Percentiles rank a stretch among this genome's conserved stretches.
Conservation (phyloP, 495 filamentous ascomycete genomes). For the Aspergillus sclerotiicarbonarius region DNA sequence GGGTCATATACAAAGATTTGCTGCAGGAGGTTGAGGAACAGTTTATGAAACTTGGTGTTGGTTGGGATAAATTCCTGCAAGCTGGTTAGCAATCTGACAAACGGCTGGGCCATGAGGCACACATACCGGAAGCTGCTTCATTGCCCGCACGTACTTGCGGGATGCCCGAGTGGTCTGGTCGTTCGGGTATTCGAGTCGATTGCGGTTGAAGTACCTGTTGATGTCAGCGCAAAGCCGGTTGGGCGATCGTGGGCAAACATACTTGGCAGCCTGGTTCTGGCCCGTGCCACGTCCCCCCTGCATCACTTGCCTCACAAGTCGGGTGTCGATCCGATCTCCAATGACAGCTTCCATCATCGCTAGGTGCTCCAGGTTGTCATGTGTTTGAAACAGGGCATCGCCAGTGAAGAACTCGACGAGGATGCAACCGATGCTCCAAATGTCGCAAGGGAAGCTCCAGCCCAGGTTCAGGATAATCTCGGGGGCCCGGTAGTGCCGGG, state of each 20-base stretch:
- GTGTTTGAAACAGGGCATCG: conserved; percentile 95
- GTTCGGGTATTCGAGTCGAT: conserved; percentile 84
- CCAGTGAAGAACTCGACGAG: conserved; percentile 99
- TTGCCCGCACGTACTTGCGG: conserved; percentile 88
- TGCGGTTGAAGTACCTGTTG: conserved; percentile 77
- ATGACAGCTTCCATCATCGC: conserved; percentile 99
- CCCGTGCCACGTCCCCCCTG: conserved; percentile 60
- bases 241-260: conserved; percentile 35
- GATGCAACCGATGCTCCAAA: conserved; percentile 99
- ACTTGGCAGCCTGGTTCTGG: conserved; percentile 79
- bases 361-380: conserved; percentile 95
- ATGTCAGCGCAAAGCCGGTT: conserved; percentile 14
- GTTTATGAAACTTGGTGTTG: conserved; percentile 71
- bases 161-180: conserved; percentile 84
- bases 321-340: conserved; percentile 66
- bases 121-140: conserved; percentile 84
- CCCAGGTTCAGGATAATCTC: conserved; percentile 97
- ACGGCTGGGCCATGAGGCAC: neutral
- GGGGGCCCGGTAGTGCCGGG: conserved; percentile 91
- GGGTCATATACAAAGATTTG: conserved; percentile 97
- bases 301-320: conserved; percentile 73
- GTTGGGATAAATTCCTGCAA: conserved; percentile 89
- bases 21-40: conserved; percentile 83
- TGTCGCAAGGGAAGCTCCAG: conserved; percentile 97
- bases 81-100: neutral